Evolutionary conservation across 148 eudicot genomes (phyloP).

Genomic region (Vaccinium corymbosum): DNA sequence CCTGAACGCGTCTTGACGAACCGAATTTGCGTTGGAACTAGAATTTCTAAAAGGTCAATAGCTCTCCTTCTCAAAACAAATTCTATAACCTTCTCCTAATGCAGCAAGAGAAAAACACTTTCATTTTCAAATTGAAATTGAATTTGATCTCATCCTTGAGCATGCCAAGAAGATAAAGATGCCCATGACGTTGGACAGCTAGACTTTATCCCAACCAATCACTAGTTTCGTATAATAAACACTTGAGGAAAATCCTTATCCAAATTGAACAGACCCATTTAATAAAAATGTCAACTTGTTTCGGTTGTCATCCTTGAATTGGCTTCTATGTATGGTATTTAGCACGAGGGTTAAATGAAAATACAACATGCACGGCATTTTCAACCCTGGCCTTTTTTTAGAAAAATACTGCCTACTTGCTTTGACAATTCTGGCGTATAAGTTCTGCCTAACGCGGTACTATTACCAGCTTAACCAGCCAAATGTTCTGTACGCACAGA

Average conservation of each 20-base stretch:
- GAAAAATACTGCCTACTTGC: not conserved
- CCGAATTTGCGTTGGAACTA: too few relatives aligned
- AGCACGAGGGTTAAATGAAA: not conserved
- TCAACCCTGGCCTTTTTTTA: not conserved
- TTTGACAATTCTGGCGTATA: not conserved
- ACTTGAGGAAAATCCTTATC: not conserved
- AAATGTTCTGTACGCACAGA: too few relatives aligned
- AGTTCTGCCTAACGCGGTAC: not conserved
- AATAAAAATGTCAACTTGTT: not conserved
- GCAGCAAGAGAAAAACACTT: not conserved
- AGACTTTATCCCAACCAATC: not conserved
- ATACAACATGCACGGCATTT: not conserved
- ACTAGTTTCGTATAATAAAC: not conserved
- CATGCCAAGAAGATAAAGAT: not conserved
- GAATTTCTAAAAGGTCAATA: not conserved
- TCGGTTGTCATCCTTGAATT: not conserved
- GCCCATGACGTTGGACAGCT: conserved; percentile 3
- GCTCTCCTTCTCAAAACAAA: not conserved
- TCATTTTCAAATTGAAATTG: not conserved
- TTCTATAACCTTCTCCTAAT: not conserved
- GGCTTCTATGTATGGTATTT: not conserved
- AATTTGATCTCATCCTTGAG: not conserved
- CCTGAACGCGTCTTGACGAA: not conserved
- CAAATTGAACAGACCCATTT: not conserved
- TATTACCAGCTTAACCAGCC: not conserved